Base-by-base conservation (phyloP, 2,329 filamentous ascomycete genomes). In the Elsinoe perseae region DNA sequence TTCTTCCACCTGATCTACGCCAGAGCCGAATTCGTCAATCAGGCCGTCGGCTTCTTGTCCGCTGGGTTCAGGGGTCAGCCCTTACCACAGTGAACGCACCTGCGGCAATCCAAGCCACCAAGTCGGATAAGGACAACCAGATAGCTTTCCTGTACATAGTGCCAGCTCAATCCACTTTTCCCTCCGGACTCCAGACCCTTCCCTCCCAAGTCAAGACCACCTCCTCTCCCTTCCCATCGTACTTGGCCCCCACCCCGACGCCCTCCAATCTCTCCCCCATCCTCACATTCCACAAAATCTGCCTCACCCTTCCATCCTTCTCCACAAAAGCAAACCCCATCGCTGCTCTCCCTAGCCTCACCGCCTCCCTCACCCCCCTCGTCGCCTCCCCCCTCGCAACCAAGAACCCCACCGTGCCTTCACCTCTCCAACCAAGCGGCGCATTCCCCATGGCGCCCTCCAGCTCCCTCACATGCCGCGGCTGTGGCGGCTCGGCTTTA, bases 391-490 rank as follows among this genome's bases (percentile, higher is more conserved):
- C 76, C 60, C 84, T 82, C 2, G 82, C 80, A 21, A 87, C 85
- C 55, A 96, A 70, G 14, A 95, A 65, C 0, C 83, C 91, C 30
- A 95, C 68, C 4, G 87, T 82, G 12, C 79, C 77, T 1, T 75
- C 68, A 0, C 79, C 81, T 54, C 82, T 76, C 87, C 87, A 95
- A 0, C 84, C 85, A 0, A 78, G 73, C 1, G 89, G 90, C 5
- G 87, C 86, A 10, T 83, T 84, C 1, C 78, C 77, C 65, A 93
- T 86, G 0, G 89, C 82, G 2, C 92, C 92, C 66, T 89, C 87
- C 2, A 92, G 77, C 71, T 92, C 87, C n/a, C 87, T 80, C 7
- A 89, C 72, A 46, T 82, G 73, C 28, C 77, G 72, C 0, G 87
- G 87, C 2, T 63, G 64, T 0, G 80, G 75, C 10, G 76, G 68